Percentiles rank a stretch among this genome's conserved stretches.
These are phyloP conservation scores for Lepidium aucheri DNA, from an alignment of 345 rosid genomes.

Conservation along the genomic window DNA sequence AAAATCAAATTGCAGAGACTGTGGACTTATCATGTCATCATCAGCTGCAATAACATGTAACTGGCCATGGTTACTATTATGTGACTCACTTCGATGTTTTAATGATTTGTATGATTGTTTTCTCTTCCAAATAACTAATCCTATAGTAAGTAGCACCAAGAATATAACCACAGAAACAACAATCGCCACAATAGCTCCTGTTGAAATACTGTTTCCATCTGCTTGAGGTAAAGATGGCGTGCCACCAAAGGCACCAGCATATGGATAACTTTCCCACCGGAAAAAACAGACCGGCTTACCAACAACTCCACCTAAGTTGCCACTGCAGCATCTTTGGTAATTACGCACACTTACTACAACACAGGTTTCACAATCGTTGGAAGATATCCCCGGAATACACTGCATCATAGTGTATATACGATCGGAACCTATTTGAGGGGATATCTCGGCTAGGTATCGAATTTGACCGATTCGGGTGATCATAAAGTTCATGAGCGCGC, in stretches of 20 bases:
- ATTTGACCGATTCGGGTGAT: background rate
- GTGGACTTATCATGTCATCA: background rate
- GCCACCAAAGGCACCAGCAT: constrained; percentile 10
- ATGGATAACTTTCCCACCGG: constrained; percentile 11
- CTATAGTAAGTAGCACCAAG: background rate
- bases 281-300: constrained; percentile 15
- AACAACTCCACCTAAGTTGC: background rate
- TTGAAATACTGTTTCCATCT: background rate
- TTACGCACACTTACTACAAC: background rate
- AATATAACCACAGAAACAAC: background rate
- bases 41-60: background rate
- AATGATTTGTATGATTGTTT: background rate
- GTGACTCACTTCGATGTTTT: constrained; percentile 9
- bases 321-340: background rate
- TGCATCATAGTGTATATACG: constrained; percentile 10
- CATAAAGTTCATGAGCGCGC: background rate
- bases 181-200: background rate
- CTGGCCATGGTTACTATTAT: too few relatives aligned
- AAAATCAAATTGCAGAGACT: constrained; percentile 7
- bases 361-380: background rate
- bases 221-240: background rate
- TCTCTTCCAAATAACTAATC: constrained; percentile 6
- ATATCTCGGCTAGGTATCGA: background rate
- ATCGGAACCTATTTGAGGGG: background rate
- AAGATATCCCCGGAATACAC: constrained; percentile 7